These are phyloP conservation scores for Pisolithus sp. DNA, from an alignment of 768 basidiomycete genomes.

Conservation along the genomic window DNA sequence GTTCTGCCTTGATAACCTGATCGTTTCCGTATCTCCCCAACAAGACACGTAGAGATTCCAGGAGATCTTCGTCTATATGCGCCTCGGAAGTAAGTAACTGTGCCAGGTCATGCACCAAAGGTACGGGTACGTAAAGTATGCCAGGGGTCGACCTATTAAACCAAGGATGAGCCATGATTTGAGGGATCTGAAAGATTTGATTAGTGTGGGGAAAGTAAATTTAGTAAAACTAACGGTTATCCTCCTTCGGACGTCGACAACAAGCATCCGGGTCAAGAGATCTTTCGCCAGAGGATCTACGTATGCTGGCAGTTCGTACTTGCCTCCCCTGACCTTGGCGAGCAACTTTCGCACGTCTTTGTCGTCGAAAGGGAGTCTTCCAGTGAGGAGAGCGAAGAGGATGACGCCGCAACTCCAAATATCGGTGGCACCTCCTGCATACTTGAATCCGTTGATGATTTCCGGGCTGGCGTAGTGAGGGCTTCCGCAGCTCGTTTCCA, in stretches of 20 bases:
- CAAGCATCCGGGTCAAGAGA: slow-evolving; percentile 79
- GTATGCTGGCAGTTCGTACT: slow-evolving; percentile 75
- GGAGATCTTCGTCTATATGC: slow-evolving; percentile 70
- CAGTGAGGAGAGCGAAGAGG: slow-evolving; percentile 83
- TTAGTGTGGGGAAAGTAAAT: not conserved
- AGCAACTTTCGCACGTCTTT: slow-evolving; percentile 74
- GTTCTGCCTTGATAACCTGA: slow-evolving; percentile 53
- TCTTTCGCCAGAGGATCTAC: slow-evolving; percentile 83
- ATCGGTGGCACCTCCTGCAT: slow-evolving; percentile 85
- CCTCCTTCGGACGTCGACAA: slow-evolving; percentile 72
- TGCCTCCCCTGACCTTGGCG: slow-evolving; percentile 80
- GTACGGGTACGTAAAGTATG: slow-evolving; percentile 44
- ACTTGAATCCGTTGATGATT: slow-evolving; percentile 87
- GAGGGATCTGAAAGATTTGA: slow-evolving; percentile 57
- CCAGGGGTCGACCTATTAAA: slow-evolving; percentile 47
- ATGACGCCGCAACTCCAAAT: slow-evolving; percentile 98
- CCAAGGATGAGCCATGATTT: slow-evolving; percentile 86
- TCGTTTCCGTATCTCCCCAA: slow-evolving; percentile 71
- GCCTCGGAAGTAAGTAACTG: slow-evolving; percentile 60
- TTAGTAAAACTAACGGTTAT: slow-evolving; percentile 58
- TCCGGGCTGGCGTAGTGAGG: slow-evolving; percentile 97
- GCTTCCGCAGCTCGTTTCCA: slow-evolving; percentile 93
- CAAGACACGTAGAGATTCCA: slow-evolving; percentile 74
- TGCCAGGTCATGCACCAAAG: slow-evolving; percentile 62
- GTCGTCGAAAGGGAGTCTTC: slow-evolving; percentile 91